Evolutionary conservation across 192 early-diverging fungal genomes (phyloP), one percentile per base, ranked within the genome.

Genomic region (Physocladia obscura): DNA sequence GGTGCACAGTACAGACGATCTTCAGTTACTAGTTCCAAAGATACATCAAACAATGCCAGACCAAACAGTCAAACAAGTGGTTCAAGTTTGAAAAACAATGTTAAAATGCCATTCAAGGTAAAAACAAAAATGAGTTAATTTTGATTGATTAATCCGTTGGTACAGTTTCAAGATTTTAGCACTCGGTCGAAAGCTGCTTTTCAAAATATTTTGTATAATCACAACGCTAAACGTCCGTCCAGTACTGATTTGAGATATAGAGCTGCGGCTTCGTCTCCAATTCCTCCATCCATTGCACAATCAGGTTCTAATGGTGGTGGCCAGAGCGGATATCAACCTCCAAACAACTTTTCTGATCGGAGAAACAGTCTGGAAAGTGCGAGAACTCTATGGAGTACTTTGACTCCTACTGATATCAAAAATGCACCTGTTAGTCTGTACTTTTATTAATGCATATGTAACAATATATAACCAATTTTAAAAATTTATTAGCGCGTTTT

Each of bases 401-500:
- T 79, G 50, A 54, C 62, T n/a, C 67, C 75, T n/a, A 72, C 70
- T 30, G 73, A 73, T 61, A 27, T 76, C 36, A 67, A 62, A 61
- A 74, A 62, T 73, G 69, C 71, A 27, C 76, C 73, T 50, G 76
- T 77, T 38, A 37, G 64, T 74, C 26, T 35, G 6, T 3, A 44
- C 15, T 2, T 36, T 64, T 35, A 38, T 13, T 6, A 6, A 37
- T 51, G 15, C 34, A 24, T 13, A 29, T 0, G 19, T 26, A n/a
- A 17, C 57, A 59, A 59, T n/a, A 36, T n/a, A 19, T 35, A 15
- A 29, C 1, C 8, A 48, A 26, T 37, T 24, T n/a, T n/a, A n/a
- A n/a, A n/a, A n/a, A n/a, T n/a, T n/a, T n/a, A n/a, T n/a, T 48
- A 81, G 79, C 72, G 76, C 2, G 74, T 70, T 3, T 49, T 81